phyloP scores from a whole-genome alignment of 345 rosid genomes.

The Clausena lansium region DNA sequence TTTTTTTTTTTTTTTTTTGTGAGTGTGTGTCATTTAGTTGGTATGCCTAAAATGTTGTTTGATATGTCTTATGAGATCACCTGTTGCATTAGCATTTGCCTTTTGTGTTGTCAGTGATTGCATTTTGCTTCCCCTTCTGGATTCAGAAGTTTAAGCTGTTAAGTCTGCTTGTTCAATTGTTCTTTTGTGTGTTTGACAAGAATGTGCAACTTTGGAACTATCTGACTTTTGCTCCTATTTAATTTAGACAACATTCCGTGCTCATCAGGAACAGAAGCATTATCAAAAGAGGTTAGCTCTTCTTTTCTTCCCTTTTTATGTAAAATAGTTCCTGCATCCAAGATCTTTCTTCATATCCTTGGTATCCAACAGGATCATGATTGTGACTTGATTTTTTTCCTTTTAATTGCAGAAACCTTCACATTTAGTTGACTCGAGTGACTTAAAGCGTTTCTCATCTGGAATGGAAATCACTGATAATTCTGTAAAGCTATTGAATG shows the following conservation, averaged over 20 bases:
- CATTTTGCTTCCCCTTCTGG: not conserved
- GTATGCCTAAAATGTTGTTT: not conserved
- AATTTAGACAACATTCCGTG: slow-evolving; percentile 46
- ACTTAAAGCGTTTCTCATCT: slow-evolving; percentile 28
- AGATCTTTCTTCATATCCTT: not conserved
- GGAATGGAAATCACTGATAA: slow-evolving; percentile 33
- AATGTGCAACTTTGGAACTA: not conserved
- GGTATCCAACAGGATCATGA: not conserved
- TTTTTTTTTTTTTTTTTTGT: too few species aligned
- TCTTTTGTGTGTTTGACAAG: not conserved
- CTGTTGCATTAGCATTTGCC: not conserved
- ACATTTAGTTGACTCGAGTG: slow-evolving; percentile 29
- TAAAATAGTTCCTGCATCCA: not conserved
- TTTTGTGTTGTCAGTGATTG: not conserved
- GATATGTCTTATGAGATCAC: not conserved
- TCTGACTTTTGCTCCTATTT: not conserved
- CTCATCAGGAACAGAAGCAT: slow-evolving; percentile 34
- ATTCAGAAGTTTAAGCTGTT: not conserved
- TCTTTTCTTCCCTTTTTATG: not conserved
- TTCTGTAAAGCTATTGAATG: slow-evolving; percentile 33
- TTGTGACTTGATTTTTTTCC: not conserved
- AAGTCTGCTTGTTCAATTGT: slow-evolving; percentile 1
- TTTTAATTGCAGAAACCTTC: slow-evolving; percentile 35
- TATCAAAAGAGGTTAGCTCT: slow-evolving; percentile 35
- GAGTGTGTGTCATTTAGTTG: not conserved